These are phyloP conservation scores for Suhomyces kilbournensis DNA, from an alignment of 805 yeast species.

Conservation along the genomic window DNA sequence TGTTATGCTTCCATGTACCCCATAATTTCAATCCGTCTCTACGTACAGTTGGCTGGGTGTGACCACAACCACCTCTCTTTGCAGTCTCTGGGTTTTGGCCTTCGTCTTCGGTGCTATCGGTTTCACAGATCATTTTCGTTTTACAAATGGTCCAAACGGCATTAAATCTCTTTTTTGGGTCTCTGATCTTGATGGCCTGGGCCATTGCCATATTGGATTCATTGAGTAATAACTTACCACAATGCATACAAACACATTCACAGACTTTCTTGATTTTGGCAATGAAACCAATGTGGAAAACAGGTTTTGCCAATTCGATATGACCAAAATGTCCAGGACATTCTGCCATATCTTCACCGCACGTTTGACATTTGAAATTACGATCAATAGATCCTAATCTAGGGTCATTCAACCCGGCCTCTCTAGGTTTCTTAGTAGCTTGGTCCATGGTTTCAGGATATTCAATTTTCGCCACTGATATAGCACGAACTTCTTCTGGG, in stretches of 20 bases:
- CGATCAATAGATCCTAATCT: constrained; percentile 96
- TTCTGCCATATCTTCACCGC: constrained; percentile 99
- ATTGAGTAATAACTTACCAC: constrained; percentile 90
- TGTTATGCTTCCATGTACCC: constrained; percentile 97
- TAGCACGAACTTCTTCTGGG: constrained; percentile 94
- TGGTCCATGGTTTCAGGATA: constrained; percentile 99
- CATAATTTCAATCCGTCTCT: constrained; percentile 92
- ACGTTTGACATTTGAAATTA: constrained; percentile 96
- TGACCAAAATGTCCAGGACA: constrained; percentile 99
- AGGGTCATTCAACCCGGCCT: constrained; percentile 96
- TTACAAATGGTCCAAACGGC: constrained; percentile 95
- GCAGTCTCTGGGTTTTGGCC: constrained; percentile 39
- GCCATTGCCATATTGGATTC: constrained; percentile 81
- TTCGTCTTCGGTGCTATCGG: constrained; percentile 70
- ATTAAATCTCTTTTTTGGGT: constrained; percentile 92
- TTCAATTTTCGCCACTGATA: constrained; percentile 95
- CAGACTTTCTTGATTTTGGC: constrained; percentile 91
- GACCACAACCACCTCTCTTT: constrained; percentile 97
- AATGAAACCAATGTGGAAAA: constrained; percentile 96
- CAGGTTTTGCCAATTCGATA: constrained; percentile 97
- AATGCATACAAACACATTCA: constrained; percentile 97
- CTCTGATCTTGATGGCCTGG: constrained; percentile 82
- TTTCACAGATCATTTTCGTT: constrained; percentile 92
- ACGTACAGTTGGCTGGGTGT: constrained; percentile 91
- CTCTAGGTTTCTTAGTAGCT: constrained; percentile 89